A percentile compares a stretch with the other conserved stretches of the same genome.
These are phyloP conservation scores for Leptographium lundbergii DNA, from an alignment of 2,329 filamentous ascomycete species.

Conservation along the genomic window DNA sequence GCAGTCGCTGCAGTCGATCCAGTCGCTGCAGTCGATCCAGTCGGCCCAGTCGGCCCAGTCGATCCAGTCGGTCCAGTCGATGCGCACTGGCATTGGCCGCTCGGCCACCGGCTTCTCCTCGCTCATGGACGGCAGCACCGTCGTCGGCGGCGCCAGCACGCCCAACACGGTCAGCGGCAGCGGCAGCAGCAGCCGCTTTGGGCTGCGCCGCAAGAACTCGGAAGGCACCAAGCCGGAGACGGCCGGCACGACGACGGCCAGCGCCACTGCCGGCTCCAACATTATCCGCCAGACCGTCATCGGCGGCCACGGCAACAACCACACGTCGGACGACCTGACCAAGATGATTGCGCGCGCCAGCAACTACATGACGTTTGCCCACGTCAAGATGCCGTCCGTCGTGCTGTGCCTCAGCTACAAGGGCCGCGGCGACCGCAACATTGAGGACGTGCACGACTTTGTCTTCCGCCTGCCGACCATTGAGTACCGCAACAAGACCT, in stretches of 20 bases:
- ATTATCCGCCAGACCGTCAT: not conserved
- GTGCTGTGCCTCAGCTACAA: constrained; percentile 95
- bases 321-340: constrained; percentile 63
- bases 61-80: not conserved
- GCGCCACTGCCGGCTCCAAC: not conserved
- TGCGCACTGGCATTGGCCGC: constrained; percentile 22
- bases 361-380: constrained; percentile 94
- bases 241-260: not conserved
- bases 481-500: constrained; percentile 97
- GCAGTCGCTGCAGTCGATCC: not conserved
- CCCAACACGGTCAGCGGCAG: not conserved
- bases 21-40: not conserved
- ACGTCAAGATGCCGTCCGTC: constrained; percentile 89
- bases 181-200: constrained; percentile 35
- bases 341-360: constrained; percentile 94
- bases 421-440: constrained; percentile 85
- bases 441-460: constrained; percentile 94
- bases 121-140: constrained; percentile 19
- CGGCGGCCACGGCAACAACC: not conserved
- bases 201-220: constrained; percentile 34
- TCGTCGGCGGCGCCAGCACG: too few species aligned
- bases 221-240: constrained; percentile 13
- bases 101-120: constrained; percentile 32
- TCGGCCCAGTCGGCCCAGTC: not conserved
- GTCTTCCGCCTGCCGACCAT: constrained; percentile 91